A percentile compares a stretch with the other conserved stretches of the same genome.
These are phyloP conservation scores for Coemansia sp. DNA, from an alignment of 192 early-diverging fungal genomes.

Conservation along the genomic window DNA sequence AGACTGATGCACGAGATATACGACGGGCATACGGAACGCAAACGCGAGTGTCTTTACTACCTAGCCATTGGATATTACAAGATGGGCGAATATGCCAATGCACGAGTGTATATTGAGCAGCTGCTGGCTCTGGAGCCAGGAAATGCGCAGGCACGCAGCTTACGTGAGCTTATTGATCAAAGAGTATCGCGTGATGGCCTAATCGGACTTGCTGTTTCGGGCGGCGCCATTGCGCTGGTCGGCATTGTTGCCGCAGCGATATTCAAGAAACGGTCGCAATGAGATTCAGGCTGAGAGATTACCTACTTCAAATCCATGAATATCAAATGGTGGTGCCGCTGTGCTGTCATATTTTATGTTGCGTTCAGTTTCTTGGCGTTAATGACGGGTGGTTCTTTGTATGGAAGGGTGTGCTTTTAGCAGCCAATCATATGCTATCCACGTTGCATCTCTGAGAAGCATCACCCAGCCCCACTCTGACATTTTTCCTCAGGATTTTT, in stretches of 20 bases:
- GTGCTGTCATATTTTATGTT: too few species aligned
- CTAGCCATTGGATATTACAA: conserved; percentile 89
- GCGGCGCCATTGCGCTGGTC: conserved; percentile 67
- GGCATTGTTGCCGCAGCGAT: conserved; percentile 58
- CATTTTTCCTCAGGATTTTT: too few species aligned
- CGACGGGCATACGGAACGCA: conserved; percentile 72
- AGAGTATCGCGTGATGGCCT: conserved; percentile 81
- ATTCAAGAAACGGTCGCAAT: conserved; percentile 19
- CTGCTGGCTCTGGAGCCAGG: conserved; percentile 80
- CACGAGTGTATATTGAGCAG: conserved; percentile 74
- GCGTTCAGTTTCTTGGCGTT: too few species aligned
- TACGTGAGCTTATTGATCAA: conserved; percentile 77
- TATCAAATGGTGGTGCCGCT: too few species aligned
- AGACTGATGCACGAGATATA: conserved; percentile 82
- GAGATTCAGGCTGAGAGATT: too few species aligned
- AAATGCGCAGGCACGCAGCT: conserved; percentile 74
- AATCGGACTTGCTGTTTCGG: conserved; percentile 85
- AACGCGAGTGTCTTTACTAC: conserved; percentile 94
- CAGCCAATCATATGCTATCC: too few species aligned
- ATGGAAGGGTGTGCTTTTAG: too few species aligned
- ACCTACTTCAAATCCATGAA: too few species aligned
- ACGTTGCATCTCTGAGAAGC: too few species aligned
- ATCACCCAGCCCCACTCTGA: too few species aligned
- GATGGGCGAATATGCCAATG: conserved; percentile 80
- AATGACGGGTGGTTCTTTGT: too few species aligned